Conservation (phyloP, 148 eudicot species). For the Fagopyrum tataricum region DNA sequence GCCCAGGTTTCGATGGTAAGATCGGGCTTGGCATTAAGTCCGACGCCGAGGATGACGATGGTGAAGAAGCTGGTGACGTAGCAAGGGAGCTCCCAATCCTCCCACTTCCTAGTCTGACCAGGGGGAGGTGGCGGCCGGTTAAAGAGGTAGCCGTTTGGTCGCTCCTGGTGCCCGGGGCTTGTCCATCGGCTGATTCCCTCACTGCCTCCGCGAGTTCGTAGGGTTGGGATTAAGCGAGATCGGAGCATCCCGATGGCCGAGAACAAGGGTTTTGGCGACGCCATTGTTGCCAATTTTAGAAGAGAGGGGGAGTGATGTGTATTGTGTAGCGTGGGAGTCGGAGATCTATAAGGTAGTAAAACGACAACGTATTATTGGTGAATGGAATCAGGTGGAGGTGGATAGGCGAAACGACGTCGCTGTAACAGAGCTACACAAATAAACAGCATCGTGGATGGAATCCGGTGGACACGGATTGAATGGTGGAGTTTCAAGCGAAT, state of each 20-base stretch:
- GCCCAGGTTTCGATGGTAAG: slow-evolving; percentile 96
- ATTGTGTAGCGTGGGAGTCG: background rate
- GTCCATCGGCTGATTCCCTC: slow-evolving; percentile 55
- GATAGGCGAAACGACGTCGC: no score
- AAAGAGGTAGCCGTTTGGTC: slow-evolving; percentile 86
- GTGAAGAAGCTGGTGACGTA: slow-evolving; percentile 89
- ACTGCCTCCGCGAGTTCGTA: slow-evolving; percentile 52
- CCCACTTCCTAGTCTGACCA: slow-evolving; percentile 80
- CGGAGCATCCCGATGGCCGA: slow-evolving; percentile 42
- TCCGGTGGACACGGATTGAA: no score
- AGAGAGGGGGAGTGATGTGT: background rate
- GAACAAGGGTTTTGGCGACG: slow-evolving; percentile 40
- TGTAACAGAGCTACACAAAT: no score
- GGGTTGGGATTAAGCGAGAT: slow-evolving; percentile 34
- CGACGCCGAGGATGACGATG: slow-evolving; percentile 89
- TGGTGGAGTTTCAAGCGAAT: no score
- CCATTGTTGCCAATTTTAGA: slow-evolving; percentile 22
- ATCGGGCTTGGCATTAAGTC: slow-evolving; percentile 86
- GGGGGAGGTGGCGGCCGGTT: slow-evolving; percentile 75
- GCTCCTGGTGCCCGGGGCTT: slow-evolving; percentile 79
- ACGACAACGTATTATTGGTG: no score
- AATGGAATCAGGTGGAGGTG: no score
- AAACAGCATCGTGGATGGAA: no score
- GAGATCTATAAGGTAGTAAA: no score
- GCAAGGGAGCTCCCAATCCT: slow-evolving; percentile 97